Evolutionary conservation across 805 yeast species (phyloP).

Genomic region (Saccharomyces kudriavzevii): DNA sequence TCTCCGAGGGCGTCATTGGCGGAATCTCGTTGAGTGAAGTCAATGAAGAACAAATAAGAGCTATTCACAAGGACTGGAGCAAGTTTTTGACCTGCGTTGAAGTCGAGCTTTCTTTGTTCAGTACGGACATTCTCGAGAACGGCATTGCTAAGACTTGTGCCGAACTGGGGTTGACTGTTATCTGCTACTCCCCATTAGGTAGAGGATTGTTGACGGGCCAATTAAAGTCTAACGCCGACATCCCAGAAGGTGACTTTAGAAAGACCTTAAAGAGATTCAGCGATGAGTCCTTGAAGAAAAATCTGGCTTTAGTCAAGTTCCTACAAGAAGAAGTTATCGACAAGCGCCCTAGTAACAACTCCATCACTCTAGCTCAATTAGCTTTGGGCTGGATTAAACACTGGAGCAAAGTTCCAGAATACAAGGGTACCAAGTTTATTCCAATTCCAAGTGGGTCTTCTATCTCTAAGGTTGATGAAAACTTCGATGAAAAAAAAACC

Average conservation of each 20-base stretch:
- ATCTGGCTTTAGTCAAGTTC: constrained; percentile 41
- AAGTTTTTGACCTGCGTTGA: constrained; percentile 62
- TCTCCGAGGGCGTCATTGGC: constrained; percentile 56
- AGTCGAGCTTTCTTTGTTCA: constrained; percentile 66
- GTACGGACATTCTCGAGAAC: constrained; percentile 51
- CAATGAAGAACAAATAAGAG: constrained; percentile 48
- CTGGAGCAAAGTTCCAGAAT: constrained; percentile 30
- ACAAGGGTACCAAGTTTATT: constrained; percentile 42
- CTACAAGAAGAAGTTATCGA: constrained; percentile 42
- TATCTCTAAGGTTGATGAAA: constrained; percentile 50
- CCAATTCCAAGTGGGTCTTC: constrained; percentile 80
- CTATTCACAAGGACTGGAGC: constrained; percentile 44
- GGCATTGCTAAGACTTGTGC: constrained; percentile 57
- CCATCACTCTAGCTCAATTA: constrained; percentile 53
- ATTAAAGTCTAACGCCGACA: constrained; percentile 37
- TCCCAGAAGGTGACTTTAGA: constrained; percentile 53
- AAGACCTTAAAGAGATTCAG: constrained; percentile 46
- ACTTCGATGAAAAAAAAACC: constrained; percentile 36
- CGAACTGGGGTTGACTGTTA: constrained; percentile 52
- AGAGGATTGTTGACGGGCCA: constrained; percentile 69
- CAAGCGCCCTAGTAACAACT: constrained; percentile 38
- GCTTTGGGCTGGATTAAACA: constrained; percentile 60
- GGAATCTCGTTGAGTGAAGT: constrained; percentile 74
- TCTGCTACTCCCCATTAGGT: constrained; percentile 80
- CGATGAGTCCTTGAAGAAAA: constrained; percentile 48